phyloP scores from a whole-genome alignment of 306 rosid genomes.

The Casuarina glauca region DNA sequence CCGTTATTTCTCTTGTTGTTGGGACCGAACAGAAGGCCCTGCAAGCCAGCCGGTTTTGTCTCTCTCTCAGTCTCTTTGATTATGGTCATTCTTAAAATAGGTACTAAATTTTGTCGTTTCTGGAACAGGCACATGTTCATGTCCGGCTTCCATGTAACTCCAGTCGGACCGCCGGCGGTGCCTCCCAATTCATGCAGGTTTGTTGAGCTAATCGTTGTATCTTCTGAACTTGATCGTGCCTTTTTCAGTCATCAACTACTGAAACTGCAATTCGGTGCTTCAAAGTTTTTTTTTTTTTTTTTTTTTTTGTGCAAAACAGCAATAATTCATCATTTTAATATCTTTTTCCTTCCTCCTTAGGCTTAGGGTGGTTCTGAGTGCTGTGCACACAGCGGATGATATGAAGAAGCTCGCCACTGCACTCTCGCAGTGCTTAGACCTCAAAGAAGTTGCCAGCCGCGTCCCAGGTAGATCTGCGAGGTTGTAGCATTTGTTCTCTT shows the following conservation, averaged over 20 bases:
- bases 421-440: conserved; percentile 61
- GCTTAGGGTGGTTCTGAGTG: conserved; percentile 74
- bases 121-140: conserved; percentile 69
- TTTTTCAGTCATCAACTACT: neutral
- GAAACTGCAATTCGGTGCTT: neutral
- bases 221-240: neutral
- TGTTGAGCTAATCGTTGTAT: conserved; percentile 2
- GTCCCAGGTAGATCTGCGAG: conserved; percentile 52
- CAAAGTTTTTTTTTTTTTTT: neutral
- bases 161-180: conserved; percentile 94
- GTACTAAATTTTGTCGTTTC: conserved; percentile 11
- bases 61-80: conserved; percentile 9
- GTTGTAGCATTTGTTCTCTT: conserved; percentile 34
- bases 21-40: conserved; percentile 87
- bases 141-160: conserved; percentile 93
- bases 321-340: conserved; percentile 2
- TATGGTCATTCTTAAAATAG: neutral
- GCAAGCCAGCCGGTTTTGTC: conserved; percentile 71
- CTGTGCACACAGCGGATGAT: conserved; percentile 76
- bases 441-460: conserved; percentile 55
- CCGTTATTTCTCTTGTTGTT: conserved; percentile 78
- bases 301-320: neutral
- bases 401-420: conserved; percentile 66
- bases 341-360: conserved; percentile 30
- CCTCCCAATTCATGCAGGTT: conserved; percentile 99